Percentiles rank a stretch among this genome's conserved stretches.
phyloP scores from a whole-genome alignment of 2,329 filamentous ascomycete genomes.

The Pseudogymnoascus sp. region DNA sequence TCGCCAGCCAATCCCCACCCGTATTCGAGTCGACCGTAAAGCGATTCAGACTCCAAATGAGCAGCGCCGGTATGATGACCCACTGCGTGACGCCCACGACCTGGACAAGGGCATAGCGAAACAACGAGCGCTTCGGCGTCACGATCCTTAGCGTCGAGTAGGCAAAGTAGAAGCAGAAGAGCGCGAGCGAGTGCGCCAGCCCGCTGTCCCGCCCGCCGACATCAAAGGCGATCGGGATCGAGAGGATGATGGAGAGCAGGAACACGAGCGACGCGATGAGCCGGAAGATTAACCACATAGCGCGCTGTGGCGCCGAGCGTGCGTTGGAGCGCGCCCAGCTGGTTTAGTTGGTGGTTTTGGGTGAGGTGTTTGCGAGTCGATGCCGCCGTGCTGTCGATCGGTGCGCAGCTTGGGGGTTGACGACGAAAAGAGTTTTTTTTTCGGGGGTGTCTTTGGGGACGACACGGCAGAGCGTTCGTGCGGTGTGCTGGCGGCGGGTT shows the following conservation, averaged over 20 bases:
- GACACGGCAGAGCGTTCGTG: not conserved
- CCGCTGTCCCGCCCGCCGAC: slow-evolving; percentile 92
- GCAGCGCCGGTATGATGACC: slow-evolving; percentile 72
- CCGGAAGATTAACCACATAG: slow-evolving; percentile 73
- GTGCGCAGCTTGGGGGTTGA: not conserved
- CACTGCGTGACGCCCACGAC: slow-evolving; percentile 72
- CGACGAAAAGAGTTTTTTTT: not conserved
- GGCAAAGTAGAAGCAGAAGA: slow-evolving; percentile 84
- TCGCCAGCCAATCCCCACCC: slow-evolving; percentile 69
- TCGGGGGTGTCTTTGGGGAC: not conserved
- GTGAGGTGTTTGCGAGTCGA: slow-evolving; percentile 5
- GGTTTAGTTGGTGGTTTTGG: slow-evolving; percentile 11
- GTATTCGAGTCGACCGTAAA: slow-evolving; percentile 84
- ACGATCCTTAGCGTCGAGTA: slow-evolving; percentile 74
- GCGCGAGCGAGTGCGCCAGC: slow-evolving; percentile 81
- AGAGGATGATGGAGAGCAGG: slow-evolving; percentile 86
- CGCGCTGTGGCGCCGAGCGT: slow-evolving; percentile 40
- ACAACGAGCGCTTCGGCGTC: slow-evolving; percentile 69
- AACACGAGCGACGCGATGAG: slow-evolving; percentile 75
- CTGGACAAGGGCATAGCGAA: slow-evolving; percentile 64
- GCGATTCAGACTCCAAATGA: slow-evolving; percentile 93
- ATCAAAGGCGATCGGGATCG: slow-evolving; percentile 95
- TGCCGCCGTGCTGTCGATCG: not conserved
- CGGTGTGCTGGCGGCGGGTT: not conserved
- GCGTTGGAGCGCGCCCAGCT: slow-evolving; percentile 36